Conservation (phyloP, 306 rosid species). For the Rosa persica region DNA sequence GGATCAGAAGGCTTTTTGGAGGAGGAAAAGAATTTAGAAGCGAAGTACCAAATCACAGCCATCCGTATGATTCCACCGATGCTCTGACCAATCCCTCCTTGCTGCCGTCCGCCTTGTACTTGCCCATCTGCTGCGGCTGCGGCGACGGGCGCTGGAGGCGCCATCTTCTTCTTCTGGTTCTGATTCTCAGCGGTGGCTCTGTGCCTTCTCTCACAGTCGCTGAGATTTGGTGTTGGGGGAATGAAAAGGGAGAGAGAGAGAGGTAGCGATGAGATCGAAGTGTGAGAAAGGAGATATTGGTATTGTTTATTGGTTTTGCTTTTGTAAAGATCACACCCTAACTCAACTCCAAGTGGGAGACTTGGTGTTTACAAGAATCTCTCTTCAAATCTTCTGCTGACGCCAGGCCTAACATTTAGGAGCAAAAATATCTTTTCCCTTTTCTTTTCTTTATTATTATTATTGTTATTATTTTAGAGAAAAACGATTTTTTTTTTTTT, state of each 20-base stretch:
- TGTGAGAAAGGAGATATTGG: not conserved
- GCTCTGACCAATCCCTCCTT: conserved; percentile 55
- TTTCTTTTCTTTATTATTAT: no score
- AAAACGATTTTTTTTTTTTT: no score
- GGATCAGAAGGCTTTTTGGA: conserved; percentile 73
- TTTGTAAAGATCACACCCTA: not conserved
- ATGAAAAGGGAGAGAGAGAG: no score
- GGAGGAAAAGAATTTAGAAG: conserved; percentile 81
- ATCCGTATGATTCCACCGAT: conserved; percentile 82
- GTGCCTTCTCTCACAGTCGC: no score
- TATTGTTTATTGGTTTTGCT: not conserved
- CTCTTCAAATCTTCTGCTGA: not conserved
- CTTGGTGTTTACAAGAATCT: not conserved
- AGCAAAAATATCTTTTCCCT: no score
- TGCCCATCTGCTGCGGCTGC: conserved; percentile 43
- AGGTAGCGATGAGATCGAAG: not conserved
- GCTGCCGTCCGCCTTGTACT: conserved; percentile 41
- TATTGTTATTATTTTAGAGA: no score
- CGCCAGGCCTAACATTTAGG: not conserved
- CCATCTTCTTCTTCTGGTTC: conserved; percentile 35
- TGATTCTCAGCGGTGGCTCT: no score
- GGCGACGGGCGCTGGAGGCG: conserved; percentile 53
- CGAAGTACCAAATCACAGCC: conserved; percentile 97
- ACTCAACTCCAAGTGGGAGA: not conserved
- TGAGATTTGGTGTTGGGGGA: no score